Conservation (phyloP, 148 eudicot genomes). For the Chenopodium album region DNA sequence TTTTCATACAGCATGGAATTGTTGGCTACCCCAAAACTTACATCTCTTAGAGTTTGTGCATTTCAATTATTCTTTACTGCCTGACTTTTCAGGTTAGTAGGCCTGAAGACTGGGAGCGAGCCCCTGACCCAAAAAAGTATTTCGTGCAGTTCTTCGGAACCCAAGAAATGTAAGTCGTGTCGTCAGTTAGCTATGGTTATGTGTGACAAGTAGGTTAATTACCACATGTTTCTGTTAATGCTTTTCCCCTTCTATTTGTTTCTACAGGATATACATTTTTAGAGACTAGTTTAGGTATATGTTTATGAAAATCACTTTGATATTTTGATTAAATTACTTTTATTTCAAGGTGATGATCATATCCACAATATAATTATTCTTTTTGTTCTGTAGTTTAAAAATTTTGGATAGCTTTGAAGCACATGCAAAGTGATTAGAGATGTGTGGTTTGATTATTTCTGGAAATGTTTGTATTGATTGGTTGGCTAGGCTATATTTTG, state of each 20-base stretch:
- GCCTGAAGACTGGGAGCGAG: slow-evolving; percentile 77
- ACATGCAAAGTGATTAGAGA: background rate
- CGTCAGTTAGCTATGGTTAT: slow-evolving; percentile 12
- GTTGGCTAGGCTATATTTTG: background rate
- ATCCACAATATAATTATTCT: background rate
- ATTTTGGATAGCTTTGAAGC: background rate
- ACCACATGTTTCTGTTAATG: background rate
- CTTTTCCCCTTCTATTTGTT: background rate
- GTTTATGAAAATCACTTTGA: slow-evolving; percentile 8
- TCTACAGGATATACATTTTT: background rate
- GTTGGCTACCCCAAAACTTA: background rate
- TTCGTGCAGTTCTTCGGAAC: slow-evolving; percentile 95
- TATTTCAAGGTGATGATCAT: background rate
- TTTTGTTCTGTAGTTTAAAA: background rate
- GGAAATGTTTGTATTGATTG: background rate
- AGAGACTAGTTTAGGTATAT: background rate
- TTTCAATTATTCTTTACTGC: slow-evolving; percentile 6
- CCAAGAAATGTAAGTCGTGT: slow-evolving; percentile 77
- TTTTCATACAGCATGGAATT: background rate
- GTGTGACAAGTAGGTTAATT: slow-evolving; percentile 7
- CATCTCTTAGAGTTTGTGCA: background rate
- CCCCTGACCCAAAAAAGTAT: slow-evolving; percentile 81
- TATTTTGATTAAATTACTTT: slow-evolving; percentile 6
- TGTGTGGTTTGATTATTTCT: background rate
- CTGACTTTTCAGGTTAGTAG: slow-evolving; percentile 64